Evolutionary conservation across 208 protist genomes (phyloP), one percentile per base, ranked within the genome.

Genomic region (Wallacemonas sp.): DNA sequence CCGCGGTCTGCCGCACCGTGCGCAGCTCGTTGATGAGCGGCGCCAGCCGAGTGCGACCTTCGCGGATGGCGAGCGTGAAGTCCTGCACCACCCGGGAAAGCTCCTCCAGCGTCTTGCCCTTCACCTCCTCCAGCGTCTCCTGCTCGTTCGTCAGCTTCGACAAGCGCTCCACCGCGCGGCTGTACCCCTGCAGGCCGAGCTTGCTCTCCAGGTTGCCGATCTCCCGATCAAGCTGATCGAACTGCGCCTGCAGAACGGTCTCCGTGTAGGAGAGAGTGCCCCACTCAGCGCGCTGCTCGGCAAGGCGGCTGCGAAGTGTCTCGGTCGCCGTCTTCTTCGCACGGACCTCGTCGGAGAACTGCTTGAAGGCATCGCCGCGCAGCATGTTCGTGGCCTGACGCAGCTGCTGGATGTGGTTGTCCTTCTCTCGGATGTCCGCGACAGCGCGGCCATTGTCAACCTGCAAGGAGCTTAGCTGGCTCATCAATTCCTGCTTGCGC

Each of bases 11-110:
- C 2, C 92, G 81, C 32, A 93, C 80, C 12, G 67, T 81, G 30
- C 92, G 86, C 9, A 97, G 79, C 66, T 97, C 89, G 73, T 91
- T 91, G 50, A 97, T 95, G 26, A 93, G 83, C 29, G 92, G 92
- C 29, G 88, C 87, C 26, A 97, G 76, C 6, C 88, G 84, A 2
- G 80, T 93, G 42, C 89, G 84, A 22, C 85, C 75, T 33, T 97
- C 89, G 42, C 87, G 86, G 53, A 97, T 92, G 17, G 85, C 78
- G 36, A 87, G 68, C 30, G 78, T 89, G 53, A 97, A 94, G 37
- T 95, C 85, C 64, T 94, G 83, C 73, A 95, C 89, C 8, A 97
- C 89, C 22, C 73, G 74, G 32, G 91, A 92, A 36, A 97, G 85
- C 73, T 97, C 84, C 62, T 97, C 88, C 4, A 97, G 71, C 26